phyloP scores from a whole-genome alignment of 805 yeast genomes.

The Saccharomycopsis sp. region DNA sequence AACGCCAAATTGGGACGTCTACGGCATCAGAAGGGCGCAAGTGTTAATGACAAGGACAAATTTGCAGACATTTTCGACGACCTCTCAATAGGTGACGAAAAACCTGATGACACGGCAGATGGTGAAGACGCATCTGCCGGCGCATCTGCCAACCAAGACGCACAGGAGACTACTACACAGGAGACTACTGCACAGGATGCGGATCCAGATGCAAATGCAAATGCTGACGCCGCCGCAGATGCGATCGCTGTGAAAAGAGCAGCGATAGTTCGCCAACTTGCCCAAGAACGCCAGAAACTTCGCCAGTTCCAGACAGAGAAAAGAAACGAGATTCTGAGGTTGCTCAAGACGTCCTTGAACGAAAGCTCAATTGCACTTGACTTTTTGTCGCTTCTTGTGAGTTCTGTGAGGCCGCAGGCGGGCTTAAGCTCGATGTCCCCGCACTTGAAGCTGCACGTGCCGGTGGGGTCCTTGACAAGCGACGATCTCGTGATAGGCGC shows the following conservation, averaged over 20 bases:
- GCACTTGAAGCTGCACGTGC: conserved; percentile 63
- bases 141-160: too few relatives aligned
- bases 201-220: not conserved
- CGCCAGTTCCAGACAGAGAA: conserved; percentile 36
- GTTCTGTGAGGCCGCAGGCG: conserved; percentile 77
- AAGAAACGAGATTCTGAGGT: conserved; percentile 45
- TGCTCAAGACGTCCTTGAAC: conserved; percentile 65
- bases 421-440: conserved; percentile 87
- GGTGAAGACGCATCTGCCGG: too few relatives aligned
- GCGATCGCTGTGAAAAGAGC: not conserved
- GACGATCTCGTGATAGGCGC: conserved; percentile 28
- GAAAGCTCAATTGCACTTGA: conserved; percentile 86
- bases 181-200: too few relatives aligned
- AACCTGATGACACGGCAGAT: not conserved
- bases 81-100: not conserved
- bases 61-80: conserved; percentile 7
- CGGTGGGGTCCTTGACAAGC: conserved; percentile 63
- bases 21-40: conserved; percentile 1
- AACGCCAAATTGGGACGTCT: not conserved
- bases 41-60: conserved; percentile 1
- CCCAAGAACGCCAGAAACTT: conserved; percentile 22
- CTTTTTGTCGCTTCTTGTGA: conserved; percentile 74
- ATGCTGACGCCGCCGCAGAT: conserved; percentile 1
- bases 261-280: conserved; percentile 11
- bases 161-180: too few relatives aligned